phyloP scores from a whole-genome alignment of 192 early-diverging fungal species.

The Pilaira anomala region DNA sequence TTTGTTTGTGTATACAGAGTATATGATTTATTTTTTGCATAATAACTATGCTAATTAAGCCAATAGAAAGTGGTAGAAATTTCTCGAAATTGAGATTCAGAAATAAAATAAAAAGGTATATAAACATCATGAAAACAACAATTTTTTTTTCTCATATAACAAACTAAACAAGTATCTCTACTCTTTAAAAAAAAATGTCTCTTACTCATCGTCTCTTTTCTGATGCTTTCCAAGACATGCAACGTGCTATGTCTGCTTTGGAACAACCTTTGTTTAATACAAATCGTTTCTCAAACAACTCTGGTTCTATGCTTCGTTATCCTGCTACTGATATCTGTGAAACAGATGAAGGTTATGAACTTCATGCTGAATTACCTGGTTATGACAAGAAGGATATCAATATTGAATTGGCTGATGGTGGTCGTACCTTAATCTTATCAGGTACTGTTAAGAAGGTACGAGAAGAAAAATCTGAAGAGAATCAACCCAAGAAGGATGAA shows the following conservation, averaged over 20 bases:
- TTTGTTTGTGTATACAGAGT: too few relatives aligned
- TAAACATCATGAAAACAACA: too few relatives aligned
- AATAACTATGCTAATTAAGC: too few relatives aligned
- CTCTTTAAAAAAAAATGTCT: conserved; percentile 20
- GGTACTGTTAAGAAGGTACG: conserved; percentile 16
- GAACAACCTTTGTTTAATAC: conserved; percentile 30
- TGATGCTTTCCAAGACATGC: conserved; percentile 26
- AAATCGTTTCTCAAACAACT: conserved; percentile 5
- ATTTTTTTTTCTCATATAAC: too few relatives aligned
- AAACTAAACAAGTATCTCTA: too few relatives aligned
- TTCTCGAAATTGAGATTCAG: too few relatives aligned
- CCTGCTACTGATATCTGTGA: conserved; percentile 36
- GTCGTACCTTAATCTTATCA: conserved; percentile 27
- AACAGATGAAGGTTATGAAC: conserved; percentile 27
- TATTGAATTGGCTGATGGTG: conserved; percentile 27
- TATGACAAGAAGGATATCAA: conserved; percentile 36
- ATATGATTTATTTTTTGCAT: too few relatives aligned
- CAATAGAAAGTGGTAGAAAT: too few relatives aligned
- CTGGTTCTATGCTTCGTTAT: conserved; percentile 1
- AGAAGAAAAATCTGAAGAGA: neutral
- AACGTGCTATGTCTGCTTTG: conserved; percentile 28
- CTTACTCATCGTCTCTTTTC: conserved; percentile 21
- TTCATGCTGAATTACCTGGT: conserved; percentile 38
- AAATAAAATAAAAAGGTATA: too few relatives aligned
- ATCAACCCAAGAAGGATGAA: neutral